Evolutionary conservation across 257 asterid genomes (phyloP).

Genomic region (Capsicum baccatum): DNA sequence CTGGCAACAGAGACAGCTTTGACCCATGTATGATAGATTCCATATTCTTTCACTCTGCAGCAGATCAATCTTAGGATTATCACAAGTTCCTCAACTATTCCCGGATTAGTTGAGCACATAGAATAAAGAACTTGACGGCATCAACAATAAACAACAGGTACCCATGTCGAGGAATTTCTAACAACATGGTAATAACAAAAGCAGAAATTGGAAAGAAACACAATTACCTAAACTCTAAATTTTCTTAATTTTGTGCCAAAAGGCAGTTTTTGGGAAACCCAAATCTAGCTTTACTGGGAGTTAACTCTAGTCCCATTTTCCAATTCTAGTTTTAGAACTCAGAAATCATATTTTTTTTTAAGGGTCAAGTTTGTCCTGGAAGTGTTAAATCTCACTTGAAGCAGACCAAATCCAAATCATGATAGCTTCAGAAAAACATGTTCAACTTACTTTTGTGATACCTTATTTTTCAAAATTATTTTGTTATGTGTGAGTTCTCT

Average conservation of each 20-base stretch:
- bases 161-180: constrained; percentile 7
- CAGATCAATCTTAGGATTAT: constrained; percentile 2
- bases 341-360: neutral
- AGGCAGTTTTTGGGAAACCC: neutral
- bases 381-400: neutral
- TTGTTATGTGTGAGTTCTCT: no score
- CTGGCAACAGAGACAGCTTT: constrained; percentile 40
- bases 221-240: neutral
- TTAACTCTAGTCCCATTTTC: neutral
- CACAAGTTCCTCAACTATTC: constrained; percentile 1
- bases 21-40: constrained; percentile 66
- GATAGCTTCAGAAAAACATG: no score
- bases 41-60: constrained; percentile 76
- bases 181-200: neutral
- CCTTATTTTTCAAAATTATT: no score
- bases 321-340: neutral
- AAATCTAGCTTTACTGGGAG: neutral
- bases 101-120: neutral
- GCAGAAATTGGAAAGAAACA: constrained; percentile 4
- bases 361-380: neutral
- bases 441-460: no score
- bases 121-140: neutral
- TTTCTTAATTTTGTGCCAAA: neutral
- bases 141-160: neutral
- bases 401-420: neutral